Evolutionary conservation across 2,329 filamentous ascomycete species (phyloP), one percentile per base, ranked within the genome.

Genomic region (Fusarium citri): DNA sequence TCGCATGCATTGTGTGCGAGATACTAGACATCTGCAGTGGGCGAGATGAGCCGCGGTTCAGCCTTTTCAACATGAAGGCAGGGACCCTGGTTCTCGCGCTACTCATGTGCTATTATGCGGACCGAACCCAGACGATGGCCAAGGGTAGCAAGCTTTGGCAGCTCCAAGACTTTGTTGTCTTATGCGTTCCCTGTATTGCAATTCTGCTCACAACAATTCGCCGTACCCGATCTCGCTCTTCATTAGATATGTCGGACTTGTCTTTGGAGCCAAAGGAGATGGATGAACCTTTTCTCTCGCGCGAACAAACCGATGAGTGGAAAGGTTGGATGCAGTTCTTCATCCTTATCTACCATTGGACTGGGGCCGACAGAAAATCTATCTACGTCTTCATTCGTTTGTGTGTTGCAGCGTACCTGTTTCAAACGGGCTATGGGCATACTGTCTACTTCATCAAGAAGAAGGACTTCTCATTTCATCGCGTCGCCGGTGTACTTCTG

Each of bases 251-350:
- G 1, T 5, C 9, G 2, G 6, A 50, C 2, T 12, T 23, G 1
- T 10, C 15, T 3, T 18, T 28, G 6, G 26, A 14, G 22, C 12
- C n/a, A n/a, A 6, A 41, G 3, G 12, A 8, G 2, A 9, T 31
- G 5, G 30, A 26, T 2, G 10, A 40, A n/a, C 16, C 23, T 0
- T 49, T 50, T 10, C 54, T 57, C 28, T 30, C 70, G 18, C 12
- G n/a, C 15, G 25, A 31, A 49, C 86, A 90, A 68, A 87, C 85
- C 0, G 84, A 90, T 60, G 89, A 91, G 74, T 89, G 88, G 84
- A 91, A 90, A 78, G 89, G 89, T 4, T 86, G 87, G 82, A 88
- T 91, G 85, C 88, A 90, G 68, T 80, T 82, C 15, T 76, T 84
- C 15, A 78, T 83, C 43, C 66, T 83, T 6, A 79, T 87, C 18